Conservation (phyloP, 345 rosid species). For the Salix udensis region DNA sequence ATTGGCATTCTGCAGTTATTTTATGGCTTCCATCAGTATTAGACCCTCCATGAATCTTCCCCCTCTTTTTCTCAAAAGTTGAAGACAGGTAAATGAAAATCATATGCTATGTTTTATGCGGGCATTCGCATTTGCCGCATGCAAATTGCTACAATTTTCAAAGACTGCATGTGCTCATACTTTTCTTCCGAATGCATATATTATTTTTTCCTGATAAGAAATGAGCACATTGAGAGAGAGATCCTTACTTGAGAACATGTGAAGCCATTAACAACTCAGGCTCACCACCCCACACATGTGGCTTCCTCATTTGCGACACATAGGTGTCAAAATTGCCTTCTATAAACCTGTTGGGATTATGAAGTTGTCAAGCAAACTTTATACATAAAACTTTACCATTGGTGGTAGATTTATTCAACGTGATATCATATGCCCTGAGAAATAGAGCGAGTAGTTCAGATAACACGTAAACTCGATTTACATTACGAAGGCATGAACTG, state of each 20-base stretch:
- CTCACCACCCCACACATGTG: slow-evolving; percentile 98
- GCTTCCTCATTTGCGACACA: slow-evolving; percentile 68
- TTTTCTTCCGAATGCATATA: background rate
- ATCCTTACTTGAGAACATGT: slow-evolving; percentile 69
- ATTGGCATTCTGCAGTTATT: slow-evolving; percentile 75
- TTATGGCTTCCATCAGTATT: background rate
- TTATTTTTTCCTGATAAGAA: background rate
- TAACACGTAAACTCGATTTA: background rate
- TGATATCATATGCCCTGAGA: background rate
- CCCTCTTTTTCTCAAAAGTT: too few species aligned
- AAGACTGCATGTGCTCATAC: background rate
- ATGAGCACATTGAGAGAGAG: background rate
- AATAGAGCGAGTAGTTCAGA: background rate
- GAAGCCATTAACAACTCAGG: slow-evolving; percentile 97
- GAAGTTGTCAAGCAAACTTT: slow-evolving; percentile 9
- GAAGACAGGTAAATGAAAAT: background rate
- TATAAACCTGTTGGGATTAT: slow-evolving; percentile 61
- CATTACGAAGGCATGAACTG: background rate
- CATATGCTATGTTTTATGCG: background rate
- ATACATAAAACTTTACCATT: background rate
- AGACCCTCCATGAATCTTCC: background rate
- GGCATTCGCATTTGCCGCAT: background rate
- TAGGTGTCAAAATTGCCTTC: slow-evolving; percentile 91
- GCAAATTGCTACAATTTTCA: background rate
- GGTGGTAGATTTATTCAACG: background rate